A percentile compares a stretch with the other conserved stretches of the same genome.
phyloP scores from a whole-genome alignment of 176 grass and related monocot species.

The Triticum urartu region DNA sequence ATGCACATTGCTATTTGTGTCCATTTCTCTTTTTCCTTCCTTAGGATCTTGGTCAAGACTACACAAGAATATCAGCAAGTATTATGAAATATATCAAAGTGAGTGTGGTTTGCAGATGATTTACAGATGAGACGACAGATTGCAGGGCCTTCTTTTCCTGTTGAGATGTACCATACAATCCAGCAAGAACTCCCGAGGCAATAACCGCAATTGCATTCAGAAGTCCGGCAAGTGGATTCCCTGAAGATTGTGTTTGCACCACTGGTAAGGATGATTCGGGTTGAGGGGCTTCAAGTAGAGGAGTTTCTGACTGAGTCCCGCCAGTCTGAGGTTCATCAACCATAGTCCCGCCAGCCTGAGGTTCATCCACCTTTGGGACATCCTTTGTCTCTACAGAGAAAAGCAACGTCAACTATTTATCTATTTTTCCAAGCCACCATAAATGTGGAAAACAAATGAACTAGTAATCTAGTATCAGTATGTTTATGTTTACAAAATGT shows the following conservation, averaged over 20 bases:
- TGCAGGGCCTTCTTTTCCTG: conserved; percentile 78
- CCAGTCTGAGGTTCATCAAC: conserved; percentile 28
- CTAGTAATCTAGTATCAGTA: background rate
- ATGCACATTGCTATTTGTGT: background rate
- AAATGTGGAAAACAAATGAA: background rate
- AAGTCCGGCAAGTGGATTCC: conserved; percentile 54
- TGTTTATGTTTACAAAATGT: background rate
- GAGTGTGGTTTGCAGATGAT: conserved; percentile 45
- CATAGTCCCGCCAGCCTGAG: conserved; percentile 27
- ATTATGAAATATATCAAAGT: conserved; percentile 1
- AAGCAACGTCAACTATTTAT: conserved; percentile 28
- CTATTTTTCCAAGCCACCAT: background rate
- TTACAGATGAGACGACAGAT: conserved; percentile 84
- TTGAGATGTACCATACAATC: conserved; percentile 72
- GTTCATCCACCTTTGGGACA: conserved; percentile 19
- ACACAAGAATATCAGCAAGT: background rate
- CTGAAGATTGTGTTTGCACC: conserved; percentile 48
- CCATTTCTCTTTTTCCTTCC: conserved; percentile 11
- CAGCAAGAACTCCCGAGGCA: conserved; percentile 82
- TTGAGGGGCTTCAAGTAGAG: conserved; percentile 27
- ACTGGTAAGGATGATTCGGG: conserved; percentile 23
- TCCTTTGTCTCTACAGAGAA: conserved; percentile 42
- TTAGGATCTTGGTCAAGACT: conserved; percentile 14
- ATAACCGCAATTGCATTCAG: conserved; percentile 65
- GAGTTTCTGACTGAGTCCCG: conserved; percentile 15